phyloP scores from a whole-genome alignment of 768 basidiomycete species.

The Boletus rex-veris region DNA sequence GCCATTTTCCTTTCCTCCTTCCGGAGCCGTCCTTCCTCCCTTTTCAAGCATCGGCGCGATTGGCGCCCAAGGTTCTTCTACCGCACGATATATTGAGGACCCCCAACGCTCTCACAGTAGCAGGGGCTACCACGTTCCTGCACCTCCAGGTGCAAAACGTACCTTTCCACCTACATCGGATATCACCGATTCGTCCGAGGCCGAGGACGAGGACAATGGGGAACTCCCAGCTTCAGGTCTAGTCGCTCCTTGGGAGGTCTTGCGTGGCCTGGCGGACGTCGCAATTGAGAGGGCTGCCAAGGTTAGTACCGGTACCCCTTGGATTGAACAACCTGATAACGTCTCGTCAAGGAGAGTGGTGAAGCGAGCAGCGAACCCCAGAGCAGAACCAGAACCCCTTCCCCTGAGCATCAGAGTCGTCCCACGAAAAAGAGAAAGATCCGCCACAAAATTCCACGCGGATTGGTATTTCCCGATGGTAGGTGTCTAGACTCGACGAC shows the following conservation, averaged over 20 bases:
- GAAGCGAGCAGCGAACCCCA: slow-evolving; percentile 67
- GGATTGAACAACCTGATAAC: slow-evolving; percentile 7
- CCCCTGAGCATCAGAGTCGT: slow-evolving; percentile 65
- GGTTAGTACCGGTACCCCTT: slow-evolving; percentile 37
- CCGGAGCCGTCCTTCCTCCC: slow-evolving; percentile 61
- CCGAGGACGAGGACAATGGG: slow-evolving; percentile 79
- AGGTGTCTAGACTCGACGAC: slow-evolving; percentile 5
- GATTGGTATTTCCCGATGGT: slow-evolving; percentile 79
- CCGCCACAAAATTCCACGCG: slow-evolving; percentile 55
- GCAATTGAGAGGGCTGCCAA: slow-evolving; percentile 76
- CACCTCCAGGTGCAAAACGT: slow-evolving; percentile 50
- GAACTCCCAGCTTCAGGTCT: slow-evolving; percentile 79
- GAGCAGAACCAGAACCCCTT: slow-evolving; percentile 70
- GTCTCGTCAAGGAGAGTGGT: slow-evolving; percentile 60
- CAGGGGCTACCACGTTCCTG: slow-evolving; percentile 33
- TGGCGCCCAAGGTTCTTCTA: slow-evolving; percentile 48
- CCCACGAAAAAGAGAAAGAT: slow-evolving; percentile 72
- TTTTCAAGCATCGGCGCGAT: slow-evolving; percentile 67
- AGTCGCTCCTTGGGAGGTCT: slow-evolving; percentile 84
- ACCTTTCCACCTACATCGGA: slow-evolving; percentile 60
- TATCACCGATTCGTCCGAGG: slow-evolving; percentile 75
- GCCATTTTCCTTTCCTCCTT: slow-evolving; percentile 31
- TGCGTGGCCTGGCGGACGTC: slow-evolving; percentile 77
- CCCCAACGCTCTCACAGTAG: slow-evolving; percentile 28
- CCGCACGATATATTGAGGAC: slow-evolving; percentile 53